Evolutionary conservation across 148 eudicot genomes (phyloP), one percentile per base, ranked within the genome.

Genomic region (Fagopyrum tataricum): DNA sequence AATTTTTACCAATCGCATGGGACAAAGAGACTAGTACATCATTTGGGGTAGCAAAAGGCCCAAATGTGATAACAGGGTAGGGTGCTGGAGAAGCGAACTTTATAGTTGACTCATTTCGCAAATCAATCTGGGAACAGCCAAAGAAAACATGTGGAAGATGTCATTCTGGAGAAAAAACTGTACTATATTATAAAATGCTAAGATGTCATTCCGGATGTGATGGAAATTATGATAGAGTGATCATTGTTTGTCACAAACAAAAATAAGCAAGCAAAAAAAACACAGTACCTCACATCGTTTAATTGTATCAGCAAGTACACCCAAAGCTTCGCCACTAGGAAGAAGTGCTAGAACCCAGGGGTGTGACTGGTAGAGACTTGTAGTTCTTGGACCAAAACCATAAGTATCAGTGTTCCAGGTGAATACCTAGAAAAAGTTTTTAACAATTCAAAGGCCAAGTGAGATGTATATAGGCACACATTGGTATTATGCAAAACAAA

Each of bases 401-500:
- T 90, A 91, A n/a, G 97, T 91, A 88, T 88, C 96, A 5, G 97
- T 87, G 53, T 95, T 91, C 98, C 98, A 95, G 0, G 97, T 86
- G 77, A 90, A 91, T 53, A 95, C 88, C 98, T 95, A 76, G 2
- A 20, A 70, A 62, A 52, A 69, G 23, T 17, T 80, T 80, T 42
- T 61, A 52, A 31, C 13, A 12, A 52, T 41, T 58, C 24, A 58
- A 5, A 9, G 64, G 7, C 21, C 62, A 6, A 7, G 2, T 10
- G 8, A 24, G 21, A 14, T 5, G 37, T 31, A 31, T 31, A 56
- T 17, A 26, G 46, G 49, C 26, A 47, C 56, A 15, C 0, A 6
- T n/a, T 55, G 61, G 21, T 20, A 6, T 20, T 21, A 59, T 37
- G 8, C 6, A 6, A 53, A 66, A 73, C 12, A 20, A 18, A 71